A percentile compares a stretch with the other conserved stretches of the same genome.
These are phyloP conservation scores for Penicillium polonicum DNA, from an alignment of 2,329 filamentous ascomycete genomes.

Conservation along the genomic window DNA sequence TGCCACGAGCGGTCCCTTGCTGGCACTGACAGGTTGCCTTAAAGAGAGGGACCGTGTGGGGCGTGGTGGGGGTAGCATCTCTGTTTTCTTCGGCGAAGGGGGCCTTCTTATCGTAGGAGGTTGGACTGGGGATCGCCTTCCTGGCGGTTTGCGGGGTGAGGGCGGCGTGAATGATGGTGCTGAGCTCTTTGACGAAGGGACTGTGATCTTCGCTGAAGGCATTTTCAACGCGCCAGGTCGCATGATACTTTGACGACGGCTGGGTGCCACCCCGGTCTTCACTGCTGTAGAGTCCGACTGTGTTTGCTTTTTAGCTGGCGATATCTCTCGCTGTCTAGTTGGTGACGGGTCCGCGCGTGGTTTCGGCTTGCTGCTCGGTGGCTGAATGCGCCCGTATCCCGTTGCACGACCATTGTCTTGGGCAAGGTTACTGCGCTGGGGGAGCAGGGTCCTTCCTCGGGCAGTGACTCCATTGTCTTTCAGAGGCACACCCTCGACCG, in stretches of 20 bases:
- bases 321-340: slow-evolving; percentile 9
- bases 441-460: slow-evolving; percentile 34
- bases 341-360: slow-evolving; percentile 19
- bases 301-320: slow-evolving; percentile 10
- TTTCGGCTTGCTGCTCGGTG: slow-evolving; percentile 18
- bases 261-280: slow-evolving; percentile 3
- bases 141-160: slow-evolving; percentile 28
- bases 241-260: slow-evolving; percentile 33
- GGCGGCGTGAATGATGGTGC: slow-evolving; percentile 17
- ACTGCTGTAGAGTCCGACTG: background rate
- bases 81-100: slow-evolving; percentile 31
- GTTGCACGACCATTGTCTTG: slow-evolving; percentile 21
- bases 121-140: slow-evolving; percentile 12
- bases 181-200: slow-evolving; percentile 21
- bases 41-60: slow-evolving; percentile 39
- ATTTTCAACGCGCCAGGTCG: slow-evolving; percentile 28
- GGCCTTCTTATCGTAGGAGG: slow-evolving; percentile 12
- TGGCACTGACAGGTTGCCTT: slow-evolving; percentile 32
- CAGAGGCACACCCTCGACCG: slow-evolving; percentile 8
- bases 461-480: slow-evolving; percentile 21
- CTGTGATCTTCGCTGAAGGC: slow-evolving; percentile 16
- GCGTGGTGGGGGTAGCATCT: slow-evolving; percentile 37
- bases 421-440: slow-evolving; percentile 26
- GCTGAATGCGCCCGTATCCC: slow-evolving; percentile 20
- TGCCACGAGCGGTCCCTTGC: slow-evolving; percentile 14